Percentiles rank a stretch among this genome's conserved stretches.
These are phyloP conservation scores for Fistulinella prunicolor DNA, from an alignment of 768 basidiomycete genomes.

Conservation along the genomic window DNA sequence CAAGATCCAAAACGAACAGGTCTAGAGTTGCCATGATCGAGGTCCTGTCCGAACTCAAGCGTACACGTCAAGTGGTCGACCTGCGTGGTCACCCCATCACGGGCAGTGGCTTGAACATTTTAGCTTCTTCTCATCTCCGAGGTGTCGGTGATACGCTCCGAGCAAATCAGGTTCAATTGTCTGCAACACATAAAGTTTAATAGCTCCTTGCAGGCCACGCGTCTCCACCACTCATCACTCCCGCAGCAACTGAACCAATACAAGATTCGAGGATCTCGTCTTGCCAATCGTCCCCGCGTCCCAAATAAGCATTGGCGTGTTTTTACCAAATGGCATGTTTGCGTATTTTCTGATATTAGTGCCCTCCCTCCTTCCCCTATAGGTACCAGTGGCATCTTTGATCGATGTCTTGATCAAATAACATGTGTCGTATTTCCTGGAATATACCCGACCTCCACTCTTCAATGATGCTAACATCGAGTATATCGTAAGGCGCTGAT, in stretches of 20 bases:
- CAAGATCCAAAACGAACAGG: too few relatives aligned
- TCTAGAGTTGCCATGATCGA: too few relatives aligned
- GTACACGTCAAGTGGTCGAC: slow-evolving; percentile 5
- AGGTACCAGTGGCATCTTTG: slow-evolving; percentile 6
- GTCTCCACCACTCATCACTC: slow-evolving; percentile 17
- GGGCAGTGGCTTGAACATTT: slow-evolving; percentile 3
- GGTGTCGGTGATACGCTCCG: too few relatives aligned
- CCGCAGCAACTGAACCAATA: slow-evolving; percentile 15
- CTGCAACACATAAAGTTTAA: slow-evolving; percentile 23
- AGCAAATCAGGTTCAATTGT: slow-evolving; percentile 17
- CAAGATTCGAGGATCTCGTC: slow-evolving; percentile 15
- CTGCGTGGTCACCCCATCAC: slow-evolving; percentile 7
- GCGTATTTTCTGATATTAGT: too few relatives aligned
- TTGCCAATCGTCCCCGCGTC: slow-evolving; percentile 11
- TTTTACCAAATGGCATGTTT: too few relatives aligned
- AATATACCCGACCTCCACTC: slow-evolving; percentile 10
- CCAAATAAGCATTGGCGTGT: too few relatives aligned
- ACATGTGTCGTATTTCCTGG: slow-evolving; percentile 28
- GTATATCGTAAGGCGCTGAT: slow-evolving; percentile 21
- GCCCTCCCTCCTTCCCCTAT: too few relatives aligned
- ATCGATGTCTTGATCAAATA: too few relatives aligned
- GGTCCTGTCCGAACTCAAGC: slow-evolving; percentile 4
- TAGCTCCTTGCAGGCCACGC: slow-evolving; percentile 11
- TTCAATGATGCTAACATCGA: slow-evolving; percentile 10
- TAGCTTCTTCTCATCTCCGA: slow-evolving; percentile 21